Percentiles rank a stretch among this genome's conserved stretches.
Evolutionary conservation across 2,329 filamentous ascomycete species (phyloP).

Genomic region (Fusarium liriodendri): DNA sequence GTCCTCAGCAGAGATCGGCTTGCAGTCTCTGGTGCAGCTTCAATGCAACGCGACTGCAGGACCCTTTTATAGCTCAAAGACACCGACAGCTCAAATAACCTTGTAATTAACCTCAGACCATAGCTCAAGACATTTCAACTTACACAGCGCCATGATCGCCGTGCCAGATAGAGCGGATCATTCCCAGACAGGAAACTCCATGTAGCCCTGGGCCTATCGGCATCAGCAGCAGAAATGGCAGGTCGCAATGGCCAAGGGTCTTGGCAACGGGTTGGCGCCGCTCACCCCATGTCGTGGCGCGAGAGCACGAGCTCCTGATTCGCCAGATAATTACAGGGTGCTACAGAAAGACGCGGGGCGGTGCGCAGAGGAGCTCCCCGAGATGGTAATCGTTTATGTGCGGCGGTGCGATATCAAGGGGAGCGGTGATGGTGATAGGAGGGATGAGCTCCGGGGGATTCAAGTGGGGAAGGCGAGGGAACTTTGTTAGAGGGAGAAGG

Average conservation of each 20-base stretch:
- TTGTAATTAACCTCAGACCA: background rate
- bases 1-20: background rate
- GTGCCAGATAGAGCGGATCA: background rate
- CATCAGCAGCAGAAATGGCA: slow-evolving; percentile 35
- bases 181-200: slow-evolving; percentile 24
- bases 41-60: slow-evolving; percentile 1
- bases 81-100: background rate
- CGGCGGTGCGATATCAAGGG: slow-evolving; percentile 11
- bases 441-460: background rate
- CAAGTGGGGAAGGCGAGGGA: slow-evolving; percentile 29
- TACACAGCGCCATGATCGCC: slow-evolving; percentile 9
- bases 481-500: slow-evolving; percentile 30
- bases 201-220: slow-evolving; percentile 18
- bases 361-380: slow-evolving; percentile 1
- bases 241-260: slow-evolving; percentile 29
- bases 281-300: slow-evolving; percentile 24
- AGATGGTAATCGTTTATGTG: slow-evolving; percentile 3
- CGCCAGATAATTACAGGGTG: slow-evolving; percentile 23
- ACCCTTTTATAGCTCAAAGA: slow-evolving; percentile 24
- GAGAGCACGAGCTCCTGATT: slow-evolving; percentile 11
- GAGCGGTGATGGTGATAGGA: slow-evolving; percentile 32
- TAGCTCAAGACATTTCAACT: background rate
- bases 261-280: slow-evolving; percentile 34
- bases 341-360: background rate
- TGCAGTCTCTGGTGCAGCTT: background rate